Conservation (phyloP, 495 filamentous ascomycete genomes). For the Neurospora sp. region DNA sequence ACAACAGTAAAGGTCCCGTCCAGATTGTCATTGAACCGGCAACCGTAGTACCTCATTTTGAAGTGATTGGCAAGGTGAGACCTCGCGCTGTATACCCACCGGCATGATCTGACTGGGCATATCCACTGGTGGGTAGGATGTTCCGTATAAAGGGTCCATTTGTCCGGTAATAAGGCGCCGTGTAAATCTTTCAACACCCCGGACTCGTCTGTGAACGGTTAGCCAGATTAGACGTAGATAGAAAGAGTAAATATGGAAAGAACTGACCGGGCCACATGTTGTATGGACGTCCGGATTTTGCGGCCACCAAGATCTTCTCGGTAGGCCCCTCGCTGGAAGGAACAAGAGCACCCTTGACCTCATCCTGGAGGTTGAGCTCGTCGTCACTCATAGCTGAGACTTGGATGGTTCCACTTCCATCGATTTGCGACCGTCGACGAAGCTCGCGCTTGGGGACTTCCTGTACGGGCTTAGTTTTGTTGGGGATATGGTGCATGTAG, state of each 20-base stretch:
- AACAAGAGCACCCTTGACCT: neutral
- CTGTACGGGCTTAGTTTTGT: neutral
- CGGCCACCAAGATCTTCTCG: neutral
- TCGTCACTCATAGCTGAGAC: neutral
- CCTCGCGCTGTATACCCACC: conserved; percentile 1
- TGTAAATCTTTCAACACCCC: neutral
- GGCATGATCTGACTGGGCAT: conserved; percentile 14
- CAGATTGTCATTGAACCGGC: conserved; percentile 12
- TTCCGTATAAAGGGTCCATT: conserved; percentile 4
- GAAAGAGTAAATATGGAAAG: neutral
- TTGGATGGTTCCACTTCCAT: neutral
- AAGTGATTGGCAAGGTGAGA: conserved; percentile 11
- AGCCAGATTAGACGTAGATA: neutral
- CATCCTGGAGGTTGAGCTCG: neutral
- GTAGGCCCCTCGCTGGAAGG: neutral
- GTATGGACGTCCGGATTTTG: conserved; percentile 11
- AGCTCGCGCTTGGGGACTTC: neutral
- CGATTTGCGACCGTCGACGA: neutral
- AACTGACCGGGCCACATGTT: conserved; percentile 9
- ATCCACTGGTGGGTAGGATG: conserved; percentile 12
- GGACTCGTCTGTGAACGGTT: neutral
- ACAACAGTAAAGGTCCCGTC: conserved; percentile 12
- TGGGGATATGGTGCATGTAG: neutral
- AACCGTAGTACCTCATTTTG: conserved; percentile 6
- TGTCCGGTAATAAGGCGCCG: conserved; percentile 8